Conservation (phyloP, 805 yeast species). For the Suhomyces tanzawaensis region DNA sequence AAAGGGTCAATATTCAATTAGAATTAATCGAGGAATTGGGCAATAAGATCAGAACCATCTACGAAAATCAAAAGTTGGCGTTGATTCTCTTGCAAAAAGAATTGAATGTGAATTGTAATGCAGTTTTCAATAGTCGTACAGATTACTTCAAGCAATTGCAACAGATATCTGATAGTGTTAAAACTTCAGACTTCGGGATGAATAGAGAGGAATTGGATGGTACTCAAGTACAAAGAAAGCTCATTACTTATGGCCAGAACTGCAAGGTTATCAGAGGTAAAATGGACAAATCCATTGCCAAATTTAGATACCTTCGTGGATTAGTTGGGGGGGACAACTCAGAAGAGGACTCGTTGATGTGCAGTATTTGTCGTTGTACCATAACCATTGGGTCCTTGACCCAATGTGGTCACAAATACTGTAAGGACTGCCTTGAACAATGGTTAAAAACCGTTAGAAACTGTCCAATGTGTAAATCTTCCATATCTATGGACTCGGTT, state of each 20-base stretch:
- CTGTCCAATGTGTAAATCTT: conserved; percentile 83
- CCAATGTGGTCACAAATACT: conserved; percentile 89
- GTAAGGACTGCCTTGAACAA: conserved; percentile 71
- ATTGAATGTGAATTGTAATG: conserved; percentile 51
- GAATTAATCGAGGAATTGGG: conserved; percentile 21
- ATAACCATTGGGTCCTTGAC: conserved; percentile 78
- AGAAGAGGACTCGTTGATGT: conserved; percentile 41
- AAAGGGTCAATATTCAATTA: conserved; percentile 12
- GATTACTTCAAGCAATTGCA: conserved; percentile 84
- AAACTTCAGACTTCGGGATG: conserved; percentile 28
- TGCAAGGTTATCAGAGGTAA: conserved; percentile 5
- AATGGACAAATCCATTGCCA: conserved; percentile 33
- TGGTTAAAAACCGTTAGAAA: conserved; percentile 61
- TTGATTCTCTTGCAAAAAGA: conserved; percentile 44
- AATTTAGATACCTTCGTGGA: conserved; percentile 33
- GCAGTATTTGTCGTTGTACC: conserved; percentile 74
- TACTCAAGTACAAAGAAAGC: conserved; percentile 6
- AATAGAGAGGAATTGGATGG: conserved; percentile 26
- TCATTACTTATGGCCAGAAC: conserved; percentile 1
- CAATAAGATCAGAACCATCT: conserved; percentile 25
- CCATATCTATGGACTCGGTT: conserved; percentile 48
- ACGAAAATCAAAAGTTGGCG: conserved; percentile 45
- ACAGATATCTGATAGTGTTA: conserved; percentile 79
- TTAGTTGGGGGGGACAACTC: conserved; percentile 16
- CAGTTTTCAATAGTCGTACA: conserved; percentile 74